Conservation (phyloP, 2,329 filamentous ascomycete species). For the Penicillium hordei region DNA sequence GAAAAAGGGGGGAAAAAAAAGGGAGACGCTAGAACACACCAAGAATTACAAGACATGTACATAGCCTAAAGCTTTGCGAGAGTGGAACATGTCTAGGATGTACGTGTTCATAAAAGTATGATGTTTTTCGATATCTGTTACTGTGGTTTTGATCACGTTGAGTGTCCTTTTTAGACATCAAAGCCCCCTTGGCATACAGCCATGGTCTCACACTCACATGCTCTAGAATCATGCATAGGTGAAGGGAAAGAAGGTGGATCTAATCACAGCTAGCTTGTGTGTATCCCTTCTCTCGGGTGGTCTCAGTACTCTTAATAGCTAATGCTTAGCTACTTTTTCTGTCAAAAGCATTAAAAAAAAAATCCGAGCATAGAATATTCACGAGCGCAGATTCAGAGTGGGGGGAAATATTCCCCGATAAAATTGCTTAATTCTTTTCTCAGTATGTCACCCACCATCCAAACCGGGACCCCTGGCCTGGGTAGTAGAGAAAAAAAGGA, state of each 20-base stretch:
- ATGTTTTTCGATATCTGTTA: neutral
- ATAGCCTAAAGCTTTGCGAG: too few relatives aligned
- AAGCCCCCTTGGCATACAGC: neutral
- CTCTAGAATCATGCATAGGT: neutral
- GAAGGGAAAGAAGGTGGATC: neutral
- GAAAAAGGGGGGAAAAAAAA: too few relatives aligned
- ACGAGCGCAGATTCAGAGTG: conserved; percentile 6
- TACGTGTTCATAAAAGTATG: neutral
- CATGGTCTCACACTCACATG: neutral
- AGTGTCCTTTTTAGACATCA: neutral
- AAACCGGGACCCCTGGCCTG: conserved; percentile 28
- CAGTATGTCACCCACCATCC: conserved; percentile 11
- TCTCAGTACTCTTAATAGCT: neutral
- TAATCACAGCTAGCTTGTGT: neutral
- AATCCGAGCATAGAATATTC: neutral
- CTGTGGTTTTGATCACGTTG: too few relatives aligned
- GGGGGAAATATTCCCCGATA: conserved; percentile 10
- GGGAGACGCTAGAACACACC: neutral
- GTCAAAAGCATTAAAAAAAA: neutral
- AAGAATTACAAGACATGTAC: neutral
- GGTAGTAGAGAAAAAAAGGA: conserved; percentile 26
- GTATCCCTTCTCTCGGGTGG: neutral
- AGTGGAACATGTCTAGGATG: neutral
- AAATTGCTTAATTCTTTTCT: conserved; percentile 22
- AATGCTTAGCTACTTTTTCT: neutral